Percentiles rank a stretch among this genome's conserved stretches.
Conservation (phyloP, 2,329 filamentous ascomycete genomes). For the Fusarium pseudograminearum region DNA sequence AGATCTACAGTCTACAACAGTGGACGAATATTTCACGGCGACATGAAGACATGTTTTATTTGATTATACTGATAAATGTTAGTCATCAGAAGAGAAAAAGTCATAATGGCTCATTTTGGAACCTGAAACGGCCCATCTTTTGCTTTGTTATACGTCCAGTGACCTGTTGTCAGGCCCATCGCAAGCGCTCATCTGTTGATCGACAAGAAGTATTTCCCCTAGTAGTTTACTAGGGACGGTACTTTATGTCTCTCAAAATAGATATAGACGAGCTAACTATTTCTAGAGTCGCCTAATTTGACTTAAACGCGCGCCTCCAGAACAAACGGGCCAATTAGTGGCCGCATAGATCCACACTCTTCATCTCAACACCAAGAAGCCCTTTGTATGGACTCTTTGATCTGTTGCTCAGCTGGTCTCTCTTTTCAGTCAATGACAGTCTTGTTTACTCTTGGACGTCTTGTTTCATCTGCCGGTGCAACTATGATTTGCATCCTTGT, state of each 20-base stretch:
- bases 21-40: neutral
- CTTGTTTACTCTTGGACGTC: neutral
- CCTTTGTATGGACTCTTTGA: conserved; percentile 1
- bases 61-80: neutral
- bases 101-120: neutral
- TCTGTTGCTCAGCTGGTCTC: neutral
- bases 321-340: conserved; percentile 32
- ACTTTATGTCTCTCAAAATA: neutral
- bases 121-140: conserved; percentile 41
- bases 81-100: neutral
- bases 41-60: neutral
- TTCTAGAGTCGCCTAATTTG: conserved; percentile 36
- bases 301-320: conserved; percentile 47
- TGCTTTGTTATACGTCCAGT: conserved; percentile 40
- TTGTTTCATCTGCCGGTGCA: conserved; percentile 29
- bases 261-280: conserved; percentile 23
- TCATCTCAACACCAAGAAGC: conserved; percentile 37
- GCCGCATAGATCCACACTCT: conserved; percentile 25
- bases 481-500: conserved; percentile 41
- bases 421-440: neutral
- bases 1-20: neutral
- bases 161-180: conserved; percentile 6
- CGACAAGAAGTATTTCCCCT: conserved; percentile 26
- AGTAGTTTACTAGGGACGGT: conserved; percentile 11
- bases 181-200: conserved; percentile 34